Evolutionary conservation across 768 basidiomycete species (phyloP).

Genomic region (Podaxis sp.): DNA sequence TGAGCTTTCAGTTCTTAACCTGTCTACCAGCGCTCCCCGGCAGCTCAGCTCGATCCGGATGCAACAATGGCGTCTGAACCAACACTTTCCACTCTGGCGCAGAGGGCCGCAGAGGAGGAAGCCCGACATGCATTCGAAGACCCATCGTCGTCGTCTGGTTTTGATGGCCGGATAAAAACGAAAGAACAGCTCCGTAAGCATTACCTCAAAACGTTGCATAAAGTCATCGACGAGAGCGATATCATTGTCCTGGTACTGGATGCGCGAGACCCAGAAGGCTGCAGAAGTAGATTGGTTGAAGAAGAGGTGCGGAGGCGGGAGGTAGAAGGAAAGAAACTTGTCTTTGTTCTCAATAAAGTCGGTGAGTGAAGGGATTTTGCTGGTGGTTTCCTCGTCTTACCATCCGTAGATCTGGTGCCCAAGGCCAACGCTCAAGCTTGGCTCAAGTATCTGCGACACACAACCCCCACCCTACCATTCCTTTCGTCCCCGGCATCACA

Average conservation of each 20-base stretch:
- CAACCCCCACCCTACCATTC: slow-evolving; percentile 92
- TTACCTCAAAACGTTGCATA: slow-evolving; percentile 79
- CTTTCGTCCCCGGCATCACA: slow-evolving; percentile 76
- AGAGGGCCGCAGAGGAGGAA: slow-evolving; percentile 41
- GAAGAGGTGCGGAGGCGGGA: slow-evolving; percentile 89
- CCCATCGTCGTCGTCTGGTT: slow-evolving; percentile 31
- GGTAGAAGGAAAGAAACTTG: slow-evolving; percentile 85
- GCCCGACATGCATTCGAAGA: slow-evolving; percentile 25
- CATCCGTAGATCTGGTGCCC: slow-evolving; percentile 77
- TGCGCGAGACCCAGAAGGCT: slow-evolving; percentile 94
- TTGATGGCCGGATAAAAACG: slow-evolving; percentile 38
- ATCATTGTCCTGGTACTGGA: slow-evolving; percentile 89
- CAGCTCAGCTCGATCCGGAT: slow-evolving; percentile 48
- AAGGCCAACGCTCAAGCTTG: slow-evolving; percentile 85
- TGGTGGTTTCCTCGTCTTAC: neutral
- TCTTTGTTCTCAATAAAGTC: slow-evolving; percentile 96
- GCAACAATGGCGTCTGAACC: slow-evolving; percentile 74
- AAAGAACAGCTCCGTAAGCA: slow-evolving; percentile 71
- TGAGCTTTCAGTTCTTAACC: neutral
- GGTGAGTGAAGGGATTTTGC: slow-evolving; percentile 49
- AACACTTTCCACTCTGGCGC: slow-evolving; percentile 61
- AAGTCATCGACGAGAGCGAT: slow-evolving; percentile 92
- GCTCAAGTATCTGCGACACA: slow-evolving; percentile 89
- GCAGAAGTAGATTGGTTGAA: slow-evolving; percentile 88
- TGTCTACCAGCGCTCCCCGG: slow-evolving; percentile 23